Evolutionary conservation across 2,329 filamentous ascomycete species (phyloP).

Genomic region (Xylariaceae sp.): DNA sequence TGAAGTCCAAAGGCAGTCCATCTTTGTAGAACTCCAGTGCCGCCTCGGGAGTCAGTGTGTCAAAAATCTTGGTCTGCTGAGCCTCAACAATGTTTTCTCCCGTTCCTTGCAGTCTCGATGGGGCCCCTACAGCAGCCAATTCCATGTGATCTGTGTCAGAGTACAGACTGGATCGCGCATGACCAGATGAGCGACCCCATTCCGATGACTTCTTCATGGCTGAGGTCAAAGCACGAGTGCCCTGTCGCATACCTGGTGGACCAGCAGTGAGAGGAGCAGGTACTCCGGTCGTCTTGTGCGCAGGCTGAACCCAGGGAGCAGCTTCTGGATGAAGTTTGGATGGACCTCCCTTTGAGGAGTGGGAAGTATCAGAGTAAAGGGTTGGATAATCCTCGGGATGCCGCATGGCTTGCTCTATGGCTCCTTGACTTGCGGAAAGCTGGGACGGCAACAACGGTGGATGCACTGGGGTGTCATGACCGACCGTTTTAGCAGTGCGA

Average conservation of each 20-base stretch:
- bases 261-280: constrained; percentile 52
- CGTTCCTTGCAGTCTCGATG: neutral
- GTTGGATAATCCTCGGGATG: too few species aligned
- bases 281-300: constrained; percentile 35
- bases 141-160: neutral
- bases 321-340: constrained; percentile 6
- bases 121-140: neutral
- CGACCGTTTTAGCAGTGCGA: too few species aligned
- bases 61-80: constrained; percentile 19
- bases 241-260: constrained; percentile 51
- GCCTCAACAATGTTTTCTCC: constrained; percentile 1
- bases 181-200: neutral
- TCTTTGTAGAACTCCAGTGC: constrained; percentile 30
- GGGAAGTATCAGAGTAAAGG: too few species aligned
- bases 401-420: too few species aligned
- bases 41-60: constrained; percentile 30
- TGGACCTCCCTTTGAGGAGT: too few species aligned
- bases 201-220: neutral
- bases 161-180: neutral
- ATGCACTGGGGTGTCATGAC: too few species aligned
- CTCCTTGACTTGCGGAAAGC: too few species aligned
- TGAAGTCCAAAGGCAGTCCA: constrained; percentile 31
- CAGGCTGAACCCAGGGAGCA: constrained; percentile 13
- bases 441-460: too few species aligned
- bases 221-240: too few species aligned